Base-by-base conservation (phyloP, 371 early-diverging fungal species). In the Umbelopsis sp. region DNA sequence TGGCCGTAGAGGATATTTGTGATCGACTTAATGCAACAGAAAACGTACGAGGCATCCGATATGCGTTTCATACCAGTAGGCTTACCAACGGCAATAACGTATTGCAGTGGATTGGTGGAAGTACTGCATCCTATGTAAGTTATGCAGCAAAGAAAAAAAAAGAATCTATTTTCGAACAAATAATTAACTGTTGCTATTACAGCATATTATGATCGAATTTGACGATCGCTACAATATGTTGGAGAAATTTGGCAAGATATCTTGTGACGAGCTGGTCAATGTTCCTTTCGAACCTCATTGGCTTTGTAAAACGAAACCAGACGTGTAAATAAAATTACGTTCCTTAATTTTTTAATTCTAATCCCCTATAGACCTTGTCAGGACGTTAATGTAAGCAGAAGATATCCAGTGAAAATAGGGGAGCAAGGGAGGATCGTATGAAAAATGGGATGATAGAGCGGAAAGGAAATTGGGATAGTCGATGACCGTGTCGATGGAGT, bases 31-130 rank as follows among this genome's bases (percentile, higher is more conserved):
- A 83, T 77, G 81, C 81, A 11, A 83, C 81, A 16, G 81, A 81
- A 45, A 83, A 83, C 32, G 80, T 83, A 44, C 71, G 78, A 20
- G 83, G 81, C 3, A 81, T 83, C 20, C 75, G 81, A 41, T 80
- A 75, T 65, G 70, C 75, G 3, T 74, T 83, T 24, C 71, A 68
- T 50, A 78, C 76, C 38, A 72, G 77, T 50, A 72, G n/a, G 71
- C 65, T 70, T 52, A 66, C 46, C 44, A 48, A 4, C 29, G 24
- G n/a, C 10, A 50, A 38, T 50, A 48, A 22, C 18, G 48, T 32
- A 24, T 29, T 65, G 7, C 45, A 48, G 25, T 35, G 66, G 51
- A 50, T 32, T 18, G 37, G 48, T 20, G 48, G 66, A 50, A 29
- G 32, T n/a, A 24, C 48, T 20, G 51, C 48, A 48, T 50, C 66